Base-by-base conservation (phyloP, 306 rosid genomes). In the Pterocarpus santalinus region DNA sequence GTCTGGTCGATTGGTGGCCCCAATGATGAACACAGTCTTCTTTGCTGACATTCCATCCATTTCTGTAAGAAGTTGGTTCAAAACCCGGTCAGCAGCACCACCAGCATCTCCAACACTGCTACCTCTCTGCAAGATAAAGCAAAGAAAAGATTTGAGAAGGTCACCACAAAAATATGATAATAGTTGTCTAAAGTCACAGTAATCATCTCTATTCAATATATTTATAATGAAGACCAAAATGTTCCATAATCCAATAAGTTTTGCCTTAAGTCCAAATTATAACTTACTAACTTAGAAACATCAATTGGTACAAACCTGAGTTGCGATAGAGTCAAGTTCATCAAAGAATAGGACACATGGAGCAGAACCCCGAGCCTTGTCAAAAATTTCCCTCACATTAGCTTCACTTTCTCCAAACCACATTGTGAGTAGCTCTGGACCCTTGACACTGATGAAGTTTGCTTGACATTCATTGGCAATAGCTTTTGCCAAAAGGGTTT, bases 341-440 rank as follows among this genome's bases (percentile, higher is more conserved):
- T 95, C 99, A 65, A 95, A 95, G 92, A 95, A 95, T 41, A 95
- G 94, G 74, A 95, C 99, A 87, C 99, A 95, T 12, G 99, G 99
- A 65, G 99, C 99, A 82, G 99, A 95, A 46, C 92, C 94, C 3
- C 99, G 97, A 46, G 99, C 99, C 94, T 95, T 95, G 92, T 95
- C 99, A 65, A 95, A 95, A 61, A 95, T 95, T 84, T 95, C 99
- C n/a, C 99, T 86, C 46, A 95, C 99, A 47, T 95, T 95, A 65
- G 99, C 99, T 88, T 95, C 99, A 86, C 99, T 95, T 89, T 95
- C 99, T 85, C 99, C 99, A 66, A 95, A 95, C 99, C 99, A 95
- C 99, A 95, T 95, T 0, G 99, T 95, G 65, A 95, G 98, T 72
- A 95, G 92, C 88, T 95, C 99, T 0, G 99, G 99, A 76, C 99